Evolutionary conservation across 2,329 filamentous ascomycete genomes (phyloP), one percentile per base, ranked within the genome.

Genomic region (Ophiostoma pallidulum): DNA sequence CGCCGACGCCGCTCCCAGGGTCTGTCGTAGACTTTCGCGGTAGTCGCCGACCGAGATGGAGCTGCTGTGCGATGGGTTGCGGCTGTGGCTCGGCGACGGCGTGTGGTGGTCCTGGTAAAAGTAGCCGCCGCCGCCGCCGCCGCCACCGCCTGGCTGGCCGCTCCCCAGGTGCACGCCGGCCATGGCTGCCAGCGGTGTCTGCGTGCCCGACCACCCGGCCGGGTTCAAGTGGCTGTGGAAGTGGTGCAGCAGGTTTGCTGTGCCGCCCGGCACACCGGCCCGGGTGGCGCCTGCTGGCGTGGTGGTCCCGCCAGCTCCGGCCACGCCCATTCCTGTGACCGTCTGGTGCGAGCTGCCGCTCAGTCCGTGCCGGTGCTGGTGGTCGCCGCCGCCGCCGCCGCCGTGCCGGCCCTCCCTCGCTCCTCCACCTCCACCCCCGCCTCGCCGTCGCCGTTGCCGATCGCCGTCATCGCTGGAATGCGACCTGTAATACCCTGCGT

Each of bases 131-230:
- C 42, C 42, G n/a, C 41, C 40, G 10, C 51, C 18, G 39, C 57
- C 57, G 24, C 57, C 55, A 19, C 56, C 47, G 16, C 66, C 65
- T 3, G 63, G 66, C 71, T 74, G 77, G 48, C 71, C 53, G 51
- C 67, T 67, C 45, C 74, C 70, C 49, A 78, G 71, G 52, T 81
- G 78, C 22, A 82, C 84, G 35, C 85, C 84, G 18, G 85, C 85
- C 41, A 90, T 82, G 42, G 86, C 85, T 7, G 86, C 86, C 26
- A 91, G 72, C 37, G 86, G 86, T 22, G 86, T 91, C 52, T 86
- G 82, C 12, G 84, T 80, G 22, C 86, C 86, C 41, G 84, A 86
- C 54, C 85, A 74, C 4, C 80, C 49, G 6, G 45, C 81, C 26
- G 76, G 74, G 8, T 80, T 78, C 4, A 91, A 71, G 55, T 89